Conservation (phyloP, 2,329 filamentous ascomycete species). For the Sporothrix phasma region DNA sequence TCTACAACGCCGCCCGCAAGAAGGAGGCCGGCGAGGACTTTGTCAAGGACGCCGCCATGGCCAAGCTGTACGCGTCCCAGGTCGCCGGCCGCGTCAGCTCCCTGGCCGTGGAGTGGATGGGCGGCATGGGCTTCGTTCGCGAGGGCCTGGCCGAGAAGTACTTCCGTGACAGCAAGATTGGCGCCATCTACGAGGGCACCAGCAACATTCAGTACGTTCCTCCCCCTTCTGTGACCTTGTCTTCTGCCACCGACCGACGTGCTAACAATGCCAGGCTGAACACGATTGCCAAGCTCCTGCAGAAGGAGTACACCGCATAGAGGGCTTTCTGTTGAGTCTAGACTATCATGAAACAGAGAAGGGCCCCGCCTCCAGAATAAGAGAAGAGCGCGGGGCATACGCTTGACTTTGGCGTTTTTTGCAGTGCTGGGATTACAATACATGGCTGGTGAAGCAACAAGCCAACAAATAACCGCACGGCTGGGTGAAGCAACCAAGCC, state of each 20-base stretch:
- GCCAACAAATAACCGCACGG: background rate
- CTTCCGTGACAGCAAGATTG: constrained; percentile 96
- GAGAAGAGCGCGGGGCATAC: background rate
- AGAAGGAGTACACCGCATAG: constrained; percentile 47
- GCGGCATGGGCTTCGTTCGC: constrained; percentile 95
- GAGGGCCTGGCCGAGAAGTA: constrained; percentile 97
- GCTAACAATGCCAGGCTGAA: constrained; percentile 40
- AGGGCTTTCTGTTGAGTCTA: background rate
- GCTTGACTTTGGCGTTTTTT: constrained; percentile 8
- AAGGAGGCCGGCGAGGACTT: constrained; percentile 97
- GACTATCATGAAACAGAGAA: background rate
- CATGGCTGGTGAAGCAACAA: background rate
- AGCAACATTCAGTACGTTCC: constrained; percentile 58
- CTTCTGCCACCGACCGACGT: background rate
- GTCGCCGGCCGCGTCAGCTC: constrained; percentile 80
- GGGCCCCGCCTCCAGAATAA: background rate
- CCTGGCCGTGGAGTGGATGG: constrained; percentile 96
- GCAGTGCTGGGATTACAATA: background rate
- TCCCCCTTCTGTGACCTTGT: background rate
- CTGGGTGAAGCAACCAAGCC: too few relatives aligned
- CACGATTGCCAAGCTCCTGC: constrained; percentile 52
- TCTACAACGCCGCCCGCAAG: constrained; percentile 93
- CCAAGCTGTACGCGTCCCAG: constrained; percentile 89
- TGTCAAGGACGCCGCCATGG: constrained; percentile 93
- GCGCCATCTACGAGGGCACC: constrained; percentile 91